Evolutionary conservation across 106 monocot species (phyloP).

Genomic region (Alisma plantagoaquatica): DNA sequence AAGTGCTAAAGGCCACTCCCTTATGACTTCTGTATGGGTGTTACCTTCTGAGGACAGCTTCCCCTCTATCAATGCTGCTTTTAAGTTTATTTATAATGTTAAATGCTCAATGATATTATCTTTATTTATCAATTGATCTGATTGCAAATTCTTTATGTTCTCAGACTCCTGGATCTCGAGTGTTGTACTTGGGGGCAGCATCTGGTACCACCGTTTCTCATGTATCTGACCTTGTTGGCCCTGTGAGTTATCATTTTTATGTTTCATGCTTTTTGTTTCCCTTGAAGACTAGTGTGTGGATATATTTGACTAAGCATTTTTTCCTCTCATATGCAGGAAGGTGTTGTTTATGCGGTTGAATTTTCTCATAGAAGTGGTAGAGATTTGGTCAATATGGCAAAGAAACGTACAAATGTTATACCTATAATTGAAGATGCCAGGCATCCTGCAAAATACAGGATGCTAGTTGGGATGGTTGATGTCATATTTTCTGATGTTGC

Average conservation of each 20-base stretch:
- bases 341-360: conserved; percentile 92
- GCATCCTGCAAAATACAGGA: conserved; percentile 88
- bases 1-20: no score
- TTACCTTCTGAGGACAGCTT: no score
- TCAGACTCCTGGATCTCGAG: conserved; percentile 64
- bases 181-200: conserved; percentile 92
- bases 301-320: neutral
- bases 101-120: neutral
- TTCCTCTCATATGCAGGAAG: conserved; percentile 28
- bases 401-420: conserved; percentile 93
- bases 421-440: conserved; percentile 99
- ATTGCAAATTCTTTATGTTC: neutral
- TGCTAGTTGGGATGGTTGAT: conserved; percentile 99
- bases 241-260: conserved; percentile 34
- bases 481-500: conserved; percentile 99
- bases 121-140: neutral
- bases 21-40: no score
- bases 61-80: no score
- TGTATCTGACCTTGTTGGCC: conserved; percentile 97
- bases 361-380: conserved; percentile 96
- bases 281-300: no score
- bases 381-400: conserved; percentile 97
- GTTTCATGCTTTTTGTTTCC: no score
- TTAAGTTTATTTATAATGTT: neutral
- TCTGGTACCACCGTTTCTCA: conserved; percentile 96